Base-by-base conservation (phyloP, 805 yeast genomes). In the Suhomyces prunicola region DNA sequence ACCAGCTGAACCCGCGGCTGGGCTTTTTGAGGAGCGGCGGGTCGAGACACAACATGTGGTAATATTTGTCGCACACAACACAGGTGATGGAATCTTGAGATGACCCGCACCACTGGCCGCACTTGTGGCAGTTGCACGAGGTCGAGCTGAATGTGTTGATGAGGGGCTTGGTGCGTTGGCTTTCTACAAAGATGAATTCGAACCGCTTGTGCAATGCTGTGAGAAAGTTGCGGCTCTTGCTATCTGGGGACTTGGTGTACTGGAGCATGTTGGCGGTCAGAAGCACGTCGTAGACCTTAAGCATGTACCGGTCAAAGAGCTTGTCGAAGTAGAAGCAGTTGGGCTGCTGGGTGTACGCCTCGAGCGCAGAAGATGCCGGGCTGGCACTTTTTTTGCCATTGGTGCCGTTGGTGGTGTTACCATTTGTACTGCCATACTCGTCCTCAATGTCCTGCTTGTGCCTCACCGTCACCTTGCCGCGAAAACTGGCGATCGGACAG, bases 1-100 rank as follows among this genome's bases (percentile, higher is more conserved):
- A 80, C 97, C 97, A 92, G 7, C 90, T 88, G 64, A 90, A 88
- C 1, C 96, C 97, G 53, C 96, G 73, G 44, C 88, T 85, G 1
- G 97, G 97, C 62, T 88, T 88, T 57, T 82, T 81, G 50, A 81
- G 66, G 40, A 90, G 69, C 1, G 97, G 97, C 1, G 97, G 97
- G 55, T 87, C 89, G 47, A 91, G 79, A 63, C 98, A 92, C 36
- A 83, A 74, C 82, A 91, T 81, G 70, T 92, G 98, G 59, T 84
- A 90, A 54, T 75, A 75, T 15, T 79, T 77, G 10, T 77, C 75
- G 67, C 98, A 92, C 49, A 79, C 86, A n/a, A 88, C 87, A 70
- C 98, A 92, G 56, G 77, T 80, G 6, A 92, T 84, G 1, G 92
- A 83, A 60, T 89, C 94, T 46, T 60, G 69, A 13, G 79, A 73